phyloP scores from a whole-genome alignment of 495 filamentous ascomycete genomes.

The Penicillium ucsense region DNA sequence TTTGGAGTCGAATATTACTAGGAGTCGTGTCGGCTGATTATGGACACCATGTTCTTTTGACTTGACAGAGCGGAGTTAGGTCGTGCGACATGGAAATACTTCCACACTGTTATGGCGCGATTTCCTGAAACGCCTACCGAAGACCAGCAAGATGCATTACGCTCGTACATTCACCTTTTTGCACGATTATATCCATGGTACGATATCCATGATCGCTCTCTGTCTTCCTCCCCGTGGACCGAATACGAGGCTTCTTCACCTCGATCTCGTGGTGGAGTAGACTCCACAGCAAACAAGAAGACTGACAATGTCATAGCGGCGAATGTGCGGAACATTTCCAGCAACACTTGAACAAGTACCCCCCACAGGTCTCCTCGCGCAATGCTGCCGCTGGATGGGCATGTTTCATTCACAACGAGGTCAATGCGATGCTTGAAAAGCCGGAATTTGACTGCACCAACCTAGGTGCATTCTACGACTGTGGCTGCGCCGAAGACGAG shows the following conservation, averaged over 20 bases:
- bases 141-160: constrained; percentile 76
- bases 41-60: neutral
- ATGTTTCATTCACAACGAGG: constrained; percentile 89
- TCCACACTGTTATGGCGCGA: constrained; percentile 91
- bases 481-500: constrained; percentile 79
- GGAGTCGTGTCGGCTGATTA: neutral
- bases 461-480: constrained; percentile 91
- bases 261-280: neutral
- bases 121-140: constrained; percentile 78
- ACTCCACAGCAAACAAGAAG: neutral
- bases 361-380: constrained; percentile 82
- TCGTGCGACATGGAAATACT: constrained; percentile 79
- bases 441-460: constrained; percentile 76
- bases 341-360: constrained; percentile 66
- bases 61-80: constrained; percentile 69
- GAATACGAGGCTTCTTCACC: neutral
- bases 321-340: constrained; percentile 93
- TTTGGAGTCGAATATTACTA: no score
- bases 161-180: constrained; percentile 81
- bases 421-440: constrained; percentile 82
- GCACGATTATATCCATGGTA: constrained; percentile 84
- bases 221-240: neutral
- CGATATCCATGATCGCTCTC: neutral
- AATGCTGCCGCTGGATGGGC: constrained; percentile 83
- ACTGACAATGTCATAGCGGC: constrained; percentile 46